Evolutionary conservation across 2,329 filamentous ascomycete genomes (phyloP).

Genomic region (Neodidymelliopsis sp.): DNA sequence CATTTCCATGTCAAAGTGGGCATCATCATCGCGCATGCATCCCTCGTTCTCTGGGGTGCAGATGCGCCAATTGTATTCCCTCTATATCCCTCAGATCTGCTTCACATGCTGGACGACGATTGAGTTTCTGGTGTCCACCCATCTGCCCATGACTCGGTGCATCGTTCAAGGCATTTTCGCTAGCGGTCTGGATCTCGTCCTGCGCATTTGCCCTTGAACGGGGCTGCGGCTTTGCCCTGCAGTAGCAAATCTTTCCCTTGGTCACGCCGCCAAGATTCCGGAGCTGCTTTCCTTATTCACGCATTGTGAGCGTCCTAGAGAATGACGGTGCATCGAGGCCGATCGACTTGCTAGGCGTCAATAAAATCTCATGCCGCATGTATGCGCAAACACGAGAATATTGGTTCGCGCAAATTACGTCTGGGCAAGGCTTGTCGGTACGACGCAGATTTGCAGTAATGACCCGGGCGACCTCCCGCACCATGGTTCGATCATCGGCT

Average conservation of each 20-base stretch:
- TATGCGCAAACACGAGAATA: neutral
- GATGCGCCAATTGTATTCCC: conserved; percentile 12
- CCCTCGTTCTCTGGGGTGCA: conserved; percentile 30
- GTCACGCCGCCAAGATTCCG: conserved; percentile 6
- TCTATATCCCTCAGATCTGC: conserved; percentile 18
- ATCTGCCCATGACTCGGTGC: conserved; percentile 6
- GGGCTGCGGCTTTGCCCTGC: neutral
- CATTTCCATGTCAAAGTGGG: conserved; percentile 7
- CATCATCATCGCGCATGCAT: conserved; percentile 22
- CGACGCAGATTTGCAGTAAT: neutral
- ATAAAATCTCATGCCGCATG: neutral
- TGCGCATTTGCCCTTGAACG: neutral
- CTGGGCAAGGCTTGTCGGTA: conserved; percentile 3
- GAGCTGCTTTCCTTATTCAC: conserved; percentile 15
- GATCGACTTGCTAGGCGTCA: conserved; percentile 10
- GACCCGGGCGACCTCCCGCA: neutral
- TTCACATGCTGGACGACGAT: conserved; percentile 12
- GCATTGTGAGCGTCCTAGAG: conserved; percentile 2
- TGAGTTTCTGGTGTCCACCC: neutral
- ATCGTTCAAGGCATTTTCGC: neutral
- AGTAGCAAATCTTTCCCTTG: conserved; percentile 4
- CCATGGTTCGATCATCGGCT: too few relatives aligned
- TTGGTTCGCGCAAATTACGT: conserved; percentile 6
- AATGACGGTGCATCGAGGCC: conserved; percentile 7
- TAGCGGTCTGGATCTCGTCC: conserved; percentile 8